Evolutionary conservation across 164 flowering plant genomes (phyloP).

Genomic region (Warburgia ugandensis): DNA sequence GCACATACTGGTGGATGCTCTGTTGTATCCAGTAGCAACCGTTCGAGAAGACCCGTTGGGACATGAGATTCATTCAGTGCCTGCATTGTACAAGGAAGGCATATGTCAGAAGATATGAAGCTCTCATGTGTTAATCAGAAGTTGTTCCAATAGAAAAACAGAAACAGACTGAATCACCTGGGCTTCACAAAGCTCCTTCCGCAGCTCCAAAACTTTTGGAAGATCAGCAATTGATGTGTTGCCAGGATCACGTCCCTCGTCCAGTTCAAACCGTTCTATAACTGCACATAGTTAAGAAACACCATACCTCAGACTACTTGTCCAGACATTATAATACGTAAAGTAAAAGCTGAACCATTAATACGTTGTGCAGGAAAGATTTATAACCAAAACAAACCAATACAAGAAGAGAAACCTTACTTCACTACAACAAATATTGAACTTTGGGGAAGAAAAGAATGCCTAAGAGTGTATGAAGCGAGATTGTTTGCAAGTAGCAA

Average conservation of each 20-base stretch:
- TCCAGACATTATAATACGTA: background rate
- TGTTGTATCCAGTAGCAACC: conserved; percentile 38
- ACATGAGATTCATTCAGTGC: conserved; percentile 56
- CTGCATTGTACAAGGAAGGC: conserved; percentile 27
- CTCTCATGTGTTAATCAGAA: background rate
- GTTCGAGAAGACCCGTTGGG: conserved; percentile 64
- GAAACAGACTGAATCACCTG: conserved; percentile 30
- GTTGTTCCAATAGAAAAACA: background rate
- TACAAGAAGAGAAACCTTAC: background rate
- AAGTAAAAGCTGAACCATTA: background rate
- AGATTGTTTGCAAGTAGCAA: too few relatives aligned
- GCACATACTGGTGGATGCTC: conserved; percentile 98
- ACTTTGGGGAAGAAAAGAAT: too few relatives aligned
- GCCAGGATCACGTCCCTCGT: conserved; percentile 53
- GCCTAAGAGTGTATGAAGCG: too few relatives aligned
- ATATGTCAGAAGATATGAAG: conserved; percentile 1
- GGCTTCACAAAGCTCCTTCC: conserved; percentile 64
- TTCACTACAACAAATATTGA: too few relatives aligned
- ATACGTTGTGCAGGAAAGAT: background rate
- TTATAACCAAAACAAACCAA: background rate
- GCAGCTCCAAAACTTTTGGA: conserved; percentile 49
- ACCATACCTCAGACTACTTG: background rate
- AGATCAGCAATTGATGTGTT: conserved; percentile 60
- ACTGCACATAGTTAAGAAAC: conserved; percentile 32
- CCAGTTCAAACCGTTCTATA: conserved; percentile 67